Conservation (phyloP, 106 monocot genomes). For the Dendrobium officinale region DNA sequence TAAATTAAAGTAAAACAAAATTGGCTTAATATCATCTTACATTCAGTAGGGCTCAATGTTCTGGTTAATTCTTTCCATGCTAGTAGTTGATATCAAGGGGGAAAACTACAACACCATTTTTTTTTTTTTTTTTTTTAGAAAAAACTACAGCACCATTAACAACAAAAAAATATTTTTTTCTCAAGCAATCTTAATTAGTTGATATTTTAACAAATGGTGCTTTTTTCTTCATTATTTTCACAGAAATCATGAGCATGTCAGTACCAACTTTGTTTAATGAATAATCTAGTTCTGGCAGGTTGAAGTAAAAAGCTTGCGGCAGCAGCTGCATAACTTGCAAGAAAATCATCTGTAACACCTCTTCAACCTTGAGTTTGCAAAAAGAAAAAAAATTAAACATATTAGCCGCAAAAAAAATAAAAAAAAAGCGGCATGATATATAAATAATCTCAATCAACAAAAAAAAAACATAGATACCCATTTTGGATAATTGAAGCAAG, state of each 20-base stretch:
- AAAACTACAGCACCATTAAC: neutral
- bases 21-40: neutral
- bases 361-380: slow-evolving; percentile 4
- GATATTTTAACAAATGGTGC: neutral
- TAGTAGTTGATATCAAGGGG: neutral
- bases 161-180: neutral
- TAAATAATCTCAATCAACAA: neutral
- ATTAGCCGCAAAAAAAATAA: neutral
- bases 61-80: neutral
- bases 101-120: neutral
- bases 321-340: slow-evolving; percentile 24
- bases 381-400: neutral
- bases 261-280: neutral
- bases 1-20: neutral
- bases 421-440: neutral
- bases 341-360: slow-evolving; percentile 20
- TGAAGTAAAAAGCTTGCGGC: slow-evolving; percentile 19
- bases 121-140: neutral
- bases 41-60: neutral
- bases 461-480: neutral
- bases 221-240: neutral
- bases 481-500: neutral
- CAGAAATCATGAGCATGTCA: neutral
- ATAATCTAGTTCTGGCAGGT: slow-evolving; percentile 16
- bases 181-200: neutral